Conservation (phyloP, 1,284 basidiomycete species). For the Cutaneotrichosporon mucoides region DNA sequence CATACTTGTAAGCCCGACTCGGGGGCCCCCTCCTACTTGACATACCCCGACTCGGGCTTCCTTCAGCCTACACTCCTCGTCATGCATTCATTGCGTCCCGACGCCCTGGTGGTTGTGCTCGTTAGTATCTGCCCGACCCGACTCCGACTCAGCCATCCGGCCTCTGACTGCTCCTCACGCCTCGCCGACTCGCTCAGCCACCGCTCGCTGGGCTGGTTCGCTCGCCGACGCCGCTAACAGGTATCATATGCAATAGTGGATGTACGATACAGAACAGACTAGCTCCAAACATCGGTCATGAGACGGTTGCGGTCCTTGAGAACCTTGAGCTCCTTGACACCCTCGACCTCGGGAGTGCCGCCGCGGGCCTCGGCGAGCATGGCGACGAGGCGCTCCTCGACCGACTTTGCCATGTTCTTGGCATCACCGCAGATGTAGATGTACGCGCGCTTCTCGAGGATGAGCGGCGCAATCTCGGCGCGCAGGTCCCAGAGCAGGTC, state of each 20-base stretch:
- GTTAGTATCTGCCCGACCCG: not conserved
- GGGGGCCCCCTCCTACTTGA: no score
- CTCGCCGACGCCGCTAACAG: not conserved
- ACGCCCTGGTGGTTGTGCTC: not conserved
- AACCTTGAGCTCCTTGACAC: conserved; percentile 82
- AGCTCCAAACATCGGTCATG: conserved; percentile 46
- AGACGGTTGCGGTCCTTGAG: conserved; percentile 72
- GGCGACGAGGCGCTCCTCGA: conserved; percentile 77
- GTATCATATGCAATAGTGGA: conserved; percentile 3
- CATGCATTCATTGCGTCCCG: no score
- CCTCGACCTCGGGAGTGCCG: conserved; percentile 76
- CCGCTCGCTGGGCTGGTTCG: not conserved
- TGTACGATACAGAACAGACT: conserved; percentile 9
- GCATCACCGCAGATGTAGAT: conserved; percentile 96
- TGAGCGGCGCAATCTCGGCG: conserved; percentile 75
- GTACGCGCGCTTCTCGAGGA: conserved; percentile 89
- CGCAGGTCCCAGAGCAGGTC: conserved; percentile 85
- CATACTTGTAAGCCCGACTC: no score
- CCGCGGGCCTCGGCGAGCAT: conserved; percentile 94
- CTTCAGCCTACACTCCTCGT: not conserved
- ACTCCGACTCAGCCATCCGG: no score
- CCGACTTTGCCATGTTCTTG: conserved; percentile 90
- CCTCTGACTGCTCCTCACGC: not conserved
- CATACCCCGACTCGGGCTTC: no score
- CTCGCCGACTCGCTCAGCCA: not conserved